Evolutionary conservation across 2,329 filamentous ascomycete genomes (phyloP).

Genomic region (Colletotrichum sp.): DNA sequence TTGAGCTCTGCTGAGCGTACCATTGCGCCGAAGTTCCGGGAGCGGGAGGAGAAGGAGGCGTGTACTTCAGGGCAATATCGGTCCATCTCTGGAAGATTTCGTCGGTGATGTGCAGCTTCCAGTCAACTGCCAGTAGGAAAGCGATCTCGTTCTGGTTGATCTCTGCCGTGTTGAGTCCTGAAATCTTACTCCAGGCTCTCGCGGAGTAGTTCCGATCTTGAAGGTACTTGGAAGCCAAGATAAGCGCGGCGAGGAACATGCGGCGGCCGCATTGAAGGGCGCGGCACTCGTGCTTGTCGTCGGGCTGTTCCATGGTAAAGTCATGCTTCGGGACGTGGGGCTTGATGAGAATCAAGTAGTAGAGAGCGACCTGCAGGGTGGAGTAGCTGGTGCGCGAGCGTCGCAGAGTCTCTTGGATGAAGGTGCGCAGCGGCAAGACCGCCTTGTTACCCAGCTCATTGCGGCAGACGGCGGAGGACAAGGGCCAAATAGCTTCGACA

Average conservation of each 20-base stretch:
- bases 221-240: constrained; percentile 95
- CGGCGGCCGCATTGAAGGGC: constrained; percentile 94
- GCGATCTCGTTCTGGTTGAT: constrained; percentile 97
- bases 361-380: constrained; percentile 93
- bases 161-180: constrained; percentile 88
- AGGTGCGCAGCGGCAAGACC: constrained; percentile 88
- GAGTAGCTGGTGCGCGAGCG: constrained; percentile 97
- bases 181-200: constrained; percentile 98
- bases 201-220: constrained; percentile 98
- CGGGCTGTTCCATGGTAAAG: constrained; percentile 84
- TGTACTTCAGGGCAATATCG: constrained; percentile 86
- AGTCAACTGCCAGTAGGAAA: constrained; percentile 88
- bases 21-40: constrained; percentile 50
- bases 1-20: constrained; percentile 51
- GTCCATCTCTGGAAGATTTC: constrained; percentile 91
- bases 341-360: constrained; percentile 95
- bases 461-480: constrained; percentile 80
- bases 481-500: constrained; percentile 95
- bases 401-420: constrained; percentile 96
- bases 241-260: constrained; percentile 95
- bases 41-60: constrained; percentile 66
- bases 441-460: constrained; percentile 75
- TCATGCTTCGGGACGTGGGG: constrained; percentile 83
- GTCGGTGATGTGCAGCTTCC: constrained; percentile 94
- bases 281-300: constrained; percentile 73